phyloP scores from a whole-genome alignment of 2,329 filamentous ascomycete species.

The Colletotrichum tropicale region DNA sequence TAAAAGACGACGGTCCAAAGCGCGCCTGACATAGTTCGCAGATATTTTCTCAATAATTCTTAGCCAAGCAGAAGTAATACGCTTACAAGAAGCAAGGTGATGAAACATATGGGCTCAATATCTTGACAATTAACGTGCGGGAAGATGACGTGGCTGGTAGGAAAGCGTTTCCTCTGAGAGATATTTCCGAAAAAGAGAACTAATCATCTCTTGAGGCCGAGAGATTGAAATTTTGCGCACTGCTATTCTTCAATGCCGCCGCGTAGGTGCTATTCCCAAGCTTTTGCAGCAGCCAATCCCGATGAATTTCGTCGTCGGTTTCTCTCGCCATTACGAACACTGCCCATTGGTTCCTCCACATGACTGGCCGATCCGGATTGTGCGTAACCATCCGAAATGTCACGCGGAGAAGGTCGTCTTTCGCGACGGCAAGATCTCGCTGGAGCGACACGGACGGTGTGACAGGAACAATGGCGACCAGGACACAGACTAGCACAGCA shows the following conservation, averaged over 20 bases:
- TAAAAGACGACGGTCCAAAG: not conserved
- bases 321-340: not conserved
- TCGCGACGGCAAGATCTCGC: not conserved
- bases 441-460: not conserved
- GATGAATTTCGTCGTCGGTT: not conserved
- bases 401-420: not conserved
- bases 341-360: not conserved
- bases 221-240: not conserved
- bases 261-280: not conserved
- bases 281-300: not conserved
- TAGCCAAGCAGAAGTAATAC: not conserved
- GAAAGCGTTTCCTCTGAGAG: not conserved
- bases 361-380: not conserved
- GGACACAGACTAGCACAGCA: not conserved
- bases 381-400: not conserved
- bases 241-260: slow-evolving; percentile 25
- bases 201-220: not conserved
- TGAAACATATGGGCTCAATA: not conserved
- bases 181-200: not conserved
- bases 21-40: no score
- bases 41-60: not conserved
- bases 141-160: not conserved
- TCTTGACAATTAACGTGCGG: not conserved
- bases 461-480: not conserved
- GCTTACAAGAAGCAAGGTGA: not conserved